Evolutionary conservation across 441 rosid genomes (phyloP).

Genomic region (Erodium moschatum): DNA sequence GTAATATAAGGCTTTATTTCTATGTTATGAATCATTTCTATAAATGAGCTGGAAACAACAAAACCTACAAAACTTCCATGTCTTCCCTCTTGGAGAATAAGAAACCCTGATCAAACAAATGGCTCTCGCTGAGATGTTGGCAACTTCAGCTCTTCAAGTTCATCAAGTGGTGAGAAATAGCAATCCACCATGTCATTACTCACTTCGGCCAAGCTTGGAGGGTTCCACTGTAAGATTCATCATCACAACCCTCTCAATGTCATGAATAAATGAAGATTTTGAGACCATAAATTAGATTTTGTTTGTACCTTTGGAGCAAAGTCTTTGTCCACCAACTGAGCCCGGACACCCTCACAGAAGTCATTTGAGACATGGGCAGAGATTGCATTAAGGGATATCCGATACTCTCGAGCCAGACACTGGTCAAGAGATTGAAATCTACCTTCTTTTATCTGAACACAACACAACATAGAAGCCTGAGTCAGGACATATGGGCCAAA

Average conservation of each 20-base stretch:
- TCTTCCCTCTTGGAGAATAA: background rate
- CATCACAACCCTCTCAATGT: slow-evolving; percentile 6
- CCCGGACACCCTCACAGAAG: slow-evolving; percentile 42
- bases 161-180: slow-evolving; percentile 46
- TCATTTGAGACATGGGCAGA: slow-evolving; percentile 50
- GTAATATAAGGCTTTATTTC: background rate
- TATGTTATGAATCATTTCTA: background rate
- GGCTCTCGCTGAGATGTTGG: slow-evolving; percentile 72
- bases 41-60: background rate
- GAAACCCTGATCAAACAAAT: slow-evolving; percentile 27
- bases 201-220: slow-evolving; percentile 61
- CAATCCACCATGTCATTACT: slow-evolving; percentile 67
- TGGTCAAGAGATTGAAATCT: slow-evolving; percentile 81
- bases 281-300: background rate
- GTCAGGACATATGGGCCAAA: background rate
- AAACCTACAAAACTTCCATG: background rate
- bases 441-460: slow-evolving; percentile 66
- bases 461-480: slow-evolving; percentile 15
- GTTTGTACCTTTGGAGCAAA: slow-evolving; percentile 76
- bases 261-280: background rate
- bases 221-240: slow-evolving; percentile 66
- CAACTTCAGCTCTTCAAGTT: slow-evolving; percentile 52
- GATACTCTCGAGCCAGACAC: slow-evolving; percentile 73
- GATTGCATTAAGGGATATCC: slow-evolving; percentile 48
- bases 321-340: slow-evolving; percentile 44